Conservation (phyloP, 2,329 filamentous ascomycete species). For the Paraphoma chrysanthemicola region DNA sequence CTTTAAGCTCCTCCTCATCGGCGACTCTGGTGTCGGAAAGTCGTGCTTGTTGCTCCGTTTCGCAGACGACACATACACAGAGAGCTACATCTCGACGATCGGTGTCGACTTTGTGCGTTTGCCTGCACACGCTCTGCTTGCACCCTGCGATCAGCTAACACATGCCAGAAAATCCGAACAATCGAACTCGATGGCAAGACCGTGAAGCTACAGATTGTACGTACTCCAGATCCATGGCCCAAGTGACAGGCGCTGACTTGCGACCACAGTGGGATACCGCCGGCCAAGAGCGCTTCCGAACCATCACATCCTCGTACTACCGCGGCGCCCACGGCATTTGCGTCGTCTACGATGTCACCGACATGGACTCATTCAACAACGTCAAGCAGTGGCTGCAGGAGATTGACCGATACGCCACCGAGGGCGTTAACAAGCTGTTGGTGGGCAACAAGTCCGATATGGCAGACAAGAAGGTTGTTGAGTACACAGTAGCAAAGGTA, state of each 20-base stretch:
- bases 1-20: constrained; percentile 99
- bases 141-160: constrained; percentile 32
- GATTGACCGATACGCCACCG: constrained; percentile 98
- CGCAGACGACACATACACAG: constrained; percentile 89
- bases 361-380: constrained; percentile 99
- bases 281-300: constrained; percentile 98
- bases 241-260: constrained; percentile 19
- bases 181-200: constrained; percentile 99
- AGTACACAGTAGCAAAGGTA: constrained; percentile 99
- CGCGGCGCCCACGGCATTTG: constrained; percentile 98
- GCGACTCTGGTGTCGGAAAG: constrained; percentile 99
- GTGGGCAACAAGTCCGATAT: constrained; percentile 99
- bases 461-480: constrained; percentile 99
- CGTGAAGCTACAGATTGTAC: constrained; percentile 94
- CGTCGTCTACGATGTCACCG: constrained; percentile 99
- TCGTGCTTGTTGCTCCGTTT: constrained; percentile 98
- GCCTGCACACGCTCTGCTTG: constrained; percentile 40
- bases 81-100: constrained; percentile 99
- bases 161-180: constrained; percentile 91
- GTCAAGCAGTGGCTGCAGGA: constrained; percentile 99
- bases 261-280: constrained; percentile 90
- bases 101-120: constrained; percentile 82
- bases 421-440: constrained; percentile 98
- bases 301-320: constrained; percentile 99
- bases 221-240: constrained; percentile 6